Evolutionary conservation across 2,329 filamentous ascomycete species (phyloP), one percentile per base, ranked within the genome.

Genomic region (Fusarium kyushuense): DNA sequence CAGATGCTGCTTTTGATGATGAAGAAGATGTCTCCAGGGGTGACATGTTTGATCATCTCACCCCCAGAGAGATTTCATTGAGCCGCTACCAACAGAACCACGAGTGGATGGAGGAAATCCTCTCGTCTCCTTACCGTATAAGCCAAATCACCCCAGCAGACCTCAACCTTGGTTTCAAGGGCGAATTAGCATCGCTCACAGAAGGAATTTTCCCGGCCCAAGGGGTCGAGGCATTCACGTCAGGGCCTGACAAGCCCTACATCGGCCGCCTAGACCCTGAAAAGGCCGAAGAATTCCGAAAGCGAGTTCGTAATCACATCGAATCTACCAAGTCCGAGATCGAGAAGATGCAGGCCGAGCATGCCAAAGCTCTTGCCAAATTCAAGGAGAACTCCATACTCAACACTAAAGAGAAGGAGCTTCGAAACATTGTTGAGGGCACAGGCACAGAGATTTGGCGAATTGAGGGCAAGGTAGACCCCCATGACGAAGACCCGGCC

Each of bases 71-170:
- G 67, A 91, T 99, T 64, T 97, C 94, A 72, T 84, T 93, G 63
- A 88, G 89, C 67, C 88, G 96, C 56, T 99, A 97, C 78, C 91
- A 91, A 76, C 94, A 97, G 76, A 96, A 99, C 74, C 95, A 99
- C 74, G 93, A 97, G 78, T 98, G 95, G 96, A 97, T 99, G 93
- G 96, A 98, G 76, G 95, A 99, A 79, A 90, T 99, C 29, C 87
- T 98, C 54, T 93, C 92, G 1, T 98, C 95, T 2, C 93, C 94
- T 0, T 97, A 97, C 76, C 86, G 91, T 25, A 91, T 95, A 65
- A 87, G 87, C 49, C 93, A 96, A 76, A 97, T 99, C 59, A 88
- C 90, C 11, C 94, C 95, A 1, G 89, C 94, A 4, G 94, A 97
- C 76, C 87, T 98, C 33, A 94, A 94, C 1, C 83, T 98, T 12